Percentiles rank a stretch among this genome's conserved stretches.
phyloP scores from a whole-genome alignment of 306 rosid genomes.

The Glycine tomentella region DNA sequence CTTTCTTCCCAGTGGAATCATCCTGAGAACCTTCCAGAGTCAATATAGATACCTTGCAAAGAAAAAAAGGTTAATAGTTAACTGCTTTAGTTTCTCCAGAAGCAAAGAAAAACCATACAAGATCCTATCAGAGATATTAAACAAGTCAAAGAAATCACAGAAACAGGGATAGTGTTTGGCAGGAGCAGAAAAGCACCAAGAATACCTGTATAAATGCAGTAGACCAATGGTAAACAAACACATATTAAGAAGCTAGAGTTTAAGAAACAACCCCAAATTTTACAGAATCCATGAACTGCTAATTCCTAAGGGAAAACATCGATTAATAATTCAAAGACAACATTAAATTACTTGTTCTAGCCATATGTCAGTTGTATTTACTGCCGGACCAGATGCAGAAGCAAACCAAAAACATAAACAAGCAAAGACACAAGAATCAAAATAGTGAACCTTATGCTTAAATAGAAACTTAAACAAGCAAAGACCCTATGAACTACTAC shows the following conservation, averaged over 20 bases:
- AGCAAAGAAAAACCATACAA: conserved; percentile 33
- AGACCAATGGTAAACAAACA: background rate
- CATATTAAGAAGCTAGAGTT: conserved; percentile 12
- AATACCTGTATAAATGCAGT: conserved; percentile 27
- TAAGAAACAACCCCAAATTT: conserved; percentile 17
- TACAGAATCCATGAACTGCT: conserved; percentile 4
- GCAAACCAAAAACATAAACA: background rate
- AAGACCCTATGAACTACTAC: too few species aligned
- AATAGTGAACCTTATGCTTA: too few species aligned
- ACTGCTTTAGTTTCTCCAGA: conserved; percentile 15
- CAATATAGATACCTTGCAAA: conserved; percentile 66
- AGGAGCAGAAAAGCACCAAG: conserved; percentile 17
- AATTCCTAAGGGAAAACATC: conserved; percentile 12
- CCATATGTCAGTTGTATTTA: background rate
- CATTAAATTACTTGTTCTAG: conserved; percentile 29
- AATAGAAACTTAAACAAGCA: too few species aligned
- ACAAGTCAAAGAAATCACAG: conserved; percentile 17
- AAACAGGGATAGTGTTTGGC: conserved; percentile 11
- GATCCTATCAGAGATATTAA: conserved; percentile 1
- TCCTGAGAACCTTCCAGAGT: conserved; percentile 64
- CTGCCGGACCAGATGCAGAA: conserved; percentile 6
- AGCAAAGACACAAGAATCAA: conserved; percentile 8
- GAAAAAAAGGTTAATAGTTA: conserved; percentile 19
- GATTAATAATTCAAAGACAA: conserved; percentile 14
- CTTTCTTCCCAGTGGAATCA: conserved; percentile 59